Evolutionary conservation across 345 rosid genomes (phyloP), one percentile per base, ranked within the genome.

Genomic region (Geranium brycei): DNA sequence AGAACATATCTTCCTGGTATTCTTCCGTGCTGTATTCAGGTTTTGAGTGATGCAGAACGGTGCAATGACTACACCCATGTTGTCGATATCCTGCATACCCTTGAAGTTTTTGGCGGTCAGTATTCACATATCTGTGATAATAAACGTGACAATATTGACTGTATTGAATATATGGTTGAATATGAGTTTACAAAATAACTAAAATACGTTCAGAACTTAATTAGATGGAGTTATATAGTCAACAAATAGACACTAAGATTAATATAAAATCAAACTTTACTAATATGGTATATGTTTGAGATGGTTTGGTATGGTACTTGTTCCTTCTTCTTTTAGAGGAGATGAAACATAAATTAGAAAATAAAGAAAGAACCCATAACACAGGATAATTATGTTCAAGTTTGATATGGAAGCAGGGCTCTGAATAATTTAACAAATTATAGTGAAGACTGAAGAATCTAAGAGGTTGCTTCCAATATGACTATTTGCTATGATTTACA

Each of bases 21-120:
- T 69, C 91, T 93, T 71, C 99, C 96, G 59, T 81, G 84, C 70
- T 93, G 96, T 77, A 85, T 93, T 79, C 95, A 82, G 81, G 99
- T 93, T 68, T 78, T 93, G 68, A 90, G 92, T 63, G 99, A 90
- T 64, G 96, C 99, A 11, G 99, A 93, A 80, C 80, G 96, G 75
- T 90, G 74, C 72, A 90, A 86, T 69, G 91, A 88, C 73, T 90
- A 90, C 77, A 80, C 75, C 65, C 85, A 88, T 75, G 96, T 84
- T 66, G 84, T 81, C 41, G 95, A 88, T 81, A 90, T 93, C 76
- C 92, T 93, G 61, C 99, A 93, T 78, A 86, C 96, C 14, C 86
- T 93, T 68, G 99, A 90, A 75, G 95, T 90, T 66, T 90, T 93
- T 77, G 99, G 97, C 62, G 99, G 99, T 93, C 62, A 68, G 99